Evolutionary conservation across 768 basidiomycete genomes (phyloP).

Genomic region (Suillus luteus): DNA sequence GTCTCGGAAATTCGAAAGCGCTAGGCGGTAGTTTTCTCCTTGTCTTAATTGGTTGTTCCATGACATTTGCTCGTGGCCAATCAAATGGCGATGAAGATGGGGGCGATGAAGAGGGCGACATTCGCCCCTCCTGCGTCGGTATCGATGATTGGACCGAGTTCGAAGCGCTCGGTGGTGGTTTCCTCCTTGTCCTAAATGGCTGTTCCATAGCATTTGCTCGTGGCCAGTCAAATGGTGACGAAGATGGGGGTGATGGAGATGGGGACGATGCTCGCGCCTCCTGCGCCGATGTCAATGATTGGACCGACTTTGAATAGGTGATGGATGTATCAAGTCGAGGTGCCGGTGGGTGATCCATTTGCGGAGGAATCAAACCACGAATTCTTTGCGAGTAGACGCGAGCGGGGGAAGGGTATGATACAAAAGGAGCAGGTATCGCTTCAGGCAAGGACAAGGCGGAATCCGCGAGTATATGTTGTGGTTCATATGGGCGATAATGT

Average conservation of each 20-base stretch:
- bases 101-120: constrained; percentile 8
- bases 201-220: constrained; percentile 39
- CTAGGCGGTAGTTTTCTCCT: constrained; percentile 20
- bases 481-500: constrained; percentile 35
- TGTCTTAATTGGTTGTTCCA: constrained; percentile 27
- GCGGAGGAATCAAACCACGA: constrained; percentile 17
- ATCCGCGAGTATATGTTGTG: constrained; percentile 26
- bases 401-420: constrained; percentile 22
- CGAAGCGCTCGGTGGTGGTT: constrained; percentile 16
- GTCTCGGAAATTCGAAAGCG: constrained; percentile 27
- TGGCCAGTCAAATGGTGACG: constrained; percentile 59
- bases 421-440: constrained; percentile 25
- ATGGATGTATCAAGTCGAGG: constrained; percentile 25
- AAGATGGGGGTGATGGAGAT: constrained; percentile 37
- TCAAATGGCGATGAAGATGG: constrained; percentile 50
- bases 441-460: constrained; percentile 24
- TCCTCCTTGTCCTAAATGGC: constrained; percentile 23
- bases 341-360: constrained; percentile 14
- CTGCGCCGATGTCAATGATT: constrained; percentile 20
- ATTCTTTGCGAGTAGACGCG: constrained; percentile 13
- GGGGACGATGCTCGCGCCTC: constrained; percentile 21
- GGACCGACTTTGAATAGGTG: constrained; percentile 36
- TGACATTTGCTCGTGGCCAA: constrained; percentile 52
- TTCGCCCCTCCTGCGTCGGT: constrained; percentile 15
- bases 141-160: constrained; percentile 28